phyloP scores from a whole-genome alignment of 2,329 filamentous ascomycete species.

The Botryosphaeria dothidea region DNA sequence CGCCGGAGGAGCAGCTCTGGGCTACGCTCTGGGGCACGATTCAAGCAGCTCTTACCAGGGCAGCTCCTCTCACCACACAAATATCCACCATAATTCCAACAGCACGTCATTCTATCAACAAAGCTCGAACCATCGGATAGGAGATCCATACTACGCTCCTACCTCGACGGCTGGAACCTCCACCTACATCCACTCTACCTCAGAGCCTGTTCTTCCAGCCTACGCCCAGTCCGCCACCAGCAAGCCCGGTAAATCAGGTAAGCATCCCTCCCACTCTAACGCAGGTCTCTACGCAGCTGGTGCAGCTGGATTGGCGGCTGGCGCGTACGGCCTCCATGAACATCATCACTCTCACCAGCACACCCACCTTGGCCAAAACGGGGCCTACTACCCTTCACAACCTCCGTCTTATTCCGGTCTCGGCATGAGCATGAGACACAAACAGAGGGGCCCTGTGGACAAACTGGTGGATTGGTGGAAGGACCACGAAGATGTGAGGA shows the following conservation, averaged over 20 bases:
- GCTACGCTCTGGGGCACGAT: slow-evolving; percentile 38
- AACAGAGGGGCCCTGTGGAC: slow-evolving; percentile 57
- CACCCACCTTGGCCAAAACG: slow-evolving; percentile 27
- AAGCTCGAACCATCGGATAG: slow-evolving; percentile 23
- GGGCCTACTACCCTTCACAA: neutral
- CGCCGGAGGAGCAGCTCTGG: slow-evolving; percentile 45
- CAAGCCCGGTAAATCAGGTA: slow-evolving; percentile 42
- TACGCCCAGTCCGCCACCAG: slow-evolving; percentile 35
- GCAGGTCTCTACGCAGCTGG: slow-evolving; percentile 48
- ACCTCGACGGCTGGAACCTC: neutral
- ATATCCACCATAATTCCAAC: slow-evolving; percentile 18
- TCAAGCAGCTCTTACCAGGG: slow-evolving; percentile 23
- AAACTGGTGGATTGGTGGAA: slow-evolving; percentile 63
- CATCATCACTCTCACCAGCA: slow-evolving; percentile 39
- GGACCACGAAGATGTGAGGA: slow-evolving; percentile 63
- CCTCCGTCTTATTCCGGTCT: neutral
- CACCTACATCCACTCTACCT: slow-evolving; percentile 23
- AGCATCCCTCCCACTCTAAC: slow-evolving; percentile 46
- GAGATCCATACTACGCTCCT: neutral
- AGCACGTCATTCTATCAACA: slow-evolving; percentile 30
- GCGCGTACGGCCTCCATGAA: slow-evolving; percentile 46
- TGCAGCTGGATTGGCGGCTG: slow-evolving; percentile 48
- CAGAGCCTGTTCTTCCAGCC: slow-evolving; percentile 26
- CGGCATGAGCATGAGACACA: slow-evolving; percentile 51
- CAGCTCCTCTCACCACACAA: slow-evolving; percentile 13